Base-by-base conservation (phyloP, 106 monocot species). In the Dactylorhiza incarnata region DNA sequence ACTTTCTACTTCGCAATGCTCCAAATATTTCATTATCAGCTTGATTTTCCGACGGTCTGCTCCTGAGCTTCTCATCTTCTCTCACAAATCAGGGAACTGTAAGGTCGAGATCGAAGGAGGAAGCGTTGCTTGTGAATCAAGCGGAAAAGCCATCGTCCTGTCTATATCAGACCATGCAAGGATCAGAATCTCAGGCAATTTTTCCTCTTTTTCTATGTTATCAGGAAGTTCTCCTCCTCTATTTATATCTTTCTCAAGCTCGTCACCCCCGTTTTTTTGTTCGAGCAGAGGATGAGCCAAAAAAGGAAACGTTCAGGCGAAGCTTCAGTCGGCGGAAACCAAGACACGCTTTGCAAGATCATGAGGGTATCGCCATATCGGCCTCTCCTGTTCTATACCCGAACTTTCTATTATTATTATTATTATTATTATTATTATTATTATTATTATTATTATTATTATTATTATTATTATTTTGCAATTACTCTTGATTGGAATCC, bases 71-170 rank as follows among this genome's bases (percentile, higher is more conserved):
- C 22, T 26, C 54, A 68, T 49, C 13, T 72, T 22, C 44, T 8
- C 16, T 50, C 48, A 5, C 24, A 15, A 72, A 72, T 67, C 71
- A 87, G 89, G 89, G 1, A 86, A 90, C 19, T 90, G 89, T 68
- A 84, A 72, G 50, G 82, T 90, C 46, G 82, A 80, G 72, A 74
- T 87, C 71, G 76, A 76, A 58, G 87, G 80, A 20, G 62, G 61
- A 8, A 44, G 54, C 29, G 14, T 72, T 23, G 7, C 8, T 23
- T 80, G 73, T 47, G 78, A 86, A n/a, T 49, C 75, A 17, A 78
- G 15, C 13, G 79, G 16, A 43, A 80, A 84, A 56, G 52, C 53
- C 45, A 62, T 89, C 37, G n/a, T 65, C 45, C 69, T 86, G 50
- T 82, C 84, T 10, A 52, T 72, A 17, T 14, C 68, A 22, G 58